Evolutionary conservation across 305 asterid species (phyloP).

Genomic region (Plantago lanceolata): DNA sequence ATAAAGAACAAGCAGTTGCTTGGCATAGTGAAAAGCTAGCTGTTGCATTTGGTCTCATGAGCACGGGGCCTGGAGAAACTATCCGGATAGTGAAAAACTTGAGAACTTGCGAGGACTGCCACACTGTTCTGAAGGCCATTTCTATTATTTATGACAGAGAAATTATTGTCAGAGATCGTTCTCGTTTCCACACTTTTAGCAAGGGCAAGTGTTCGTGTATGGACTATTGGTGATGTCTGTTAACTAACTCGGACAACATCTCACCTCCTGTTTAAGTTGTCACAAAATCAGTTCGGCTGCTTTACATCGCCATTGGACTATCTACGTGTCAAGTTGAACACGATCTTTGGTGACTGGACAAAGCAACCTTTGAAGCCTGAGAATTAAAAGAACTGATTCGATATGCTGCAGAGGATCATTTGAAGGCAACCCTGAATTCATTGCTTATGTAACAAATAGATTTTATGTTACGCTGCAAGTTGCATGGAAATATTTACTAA

Average conservation of each 20-base stretch:
- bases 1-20: constrained; percentile 57
- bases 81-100: constrained; percentile 50
- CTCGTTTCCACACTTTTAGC: constrained; percentile 46
- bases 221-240: constrained; percentile 49
- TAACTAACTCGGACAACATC: not conserved
- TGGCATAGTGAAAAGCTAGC: constrained; percentile 74
- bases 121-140: constrained; percentile 47
- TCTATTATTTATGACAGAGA: constrained; percentile 52
- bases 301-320: no score
- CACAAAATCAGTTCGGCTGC: no score
- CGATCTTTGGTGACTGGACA: no score
- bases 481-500: no score
- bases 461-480: no score
- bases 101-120: constrained; percentile 63
- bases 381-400: no score
- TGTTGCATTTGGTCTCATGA: constrained; percentile 52
- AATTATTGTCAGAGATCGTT: constrained; percentile 54
- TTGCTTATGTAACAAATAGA: no score
- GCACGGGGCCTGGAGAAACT: constrained; percentile 28
- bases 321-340: no score
- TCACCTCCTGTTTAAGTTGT: no score
- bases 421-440: no score
- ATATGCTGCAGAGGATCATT: no score
- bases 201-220: constrained; percentile 54
- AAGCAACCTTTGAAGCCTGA: no score